Evolutionary conservation across 2,329 filamentous ascomycete species (phyloP).

Genomic region (Sarocladium oryzae): DNA sequence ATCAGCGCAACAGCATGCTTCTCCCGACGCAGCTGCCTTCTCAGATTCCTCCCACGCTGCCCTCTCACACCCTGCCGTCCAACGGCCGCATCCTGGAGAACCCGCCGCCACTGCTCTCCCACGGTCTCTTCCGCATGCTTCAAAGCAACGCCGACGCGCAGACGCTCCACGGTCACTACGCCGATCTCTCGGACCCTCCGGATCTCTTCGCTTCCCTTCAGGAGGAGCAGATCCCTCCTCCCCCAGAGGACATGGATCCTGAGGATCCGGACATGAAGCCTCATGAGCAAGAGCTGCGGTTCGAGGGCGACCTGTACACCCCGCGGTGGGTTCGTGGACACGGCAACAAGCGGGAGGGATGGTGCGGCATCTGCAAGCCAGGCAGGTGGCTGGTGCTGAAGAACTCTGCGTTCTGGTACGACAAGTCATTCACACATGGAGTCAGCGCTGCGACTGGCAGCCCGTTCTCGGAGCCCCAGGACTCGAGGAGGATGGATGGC

Average conservation of each 20-base stretch:
- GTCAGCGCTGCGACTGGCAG: constrained; percentile 76
- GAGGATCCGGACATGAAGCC: constrained; percentile 68
- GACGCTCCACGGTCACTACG: constrained; percentile 61
- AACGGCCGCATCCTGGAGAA: constrained; percentile 50
- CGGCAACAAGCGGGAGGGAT: constrained; percentile 81
- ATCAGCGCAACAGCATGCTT: constrained; percentile 52
- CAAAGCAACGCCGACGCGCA: constrained; percentile 69
- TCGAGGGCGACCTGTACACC: constrained; percentile 76
- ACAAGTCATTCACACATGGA: constrained; percentile 84
- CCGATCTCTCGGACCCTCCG: constrained; percentile 67
- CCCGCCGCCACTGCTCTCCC: constrained; percentile 58
- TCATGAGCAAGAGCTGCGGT: constrained; percentile 72
- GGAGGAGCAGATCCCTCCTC: constrained; percentile 67
- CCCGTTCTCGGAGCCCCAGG: constrained; percentile 69
- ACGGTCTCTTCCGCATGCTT: constrained; percentile 66
- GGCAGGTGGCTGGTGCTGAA: constrained; percentile 82
- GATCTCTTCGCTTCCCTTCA: constrained; percentile 70
- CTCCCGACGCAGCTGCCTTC: constrained; percentile 42
- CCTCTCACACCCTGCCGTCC: constrained; percentile 41
- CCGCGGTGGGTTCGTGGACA: constrained; percentile 79
- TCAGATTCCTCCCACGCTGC: constrained; percentile 46
- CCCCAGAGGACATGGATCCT: constrained; percentile 76
- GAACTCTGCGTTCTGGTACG: constrained; percentile 90
- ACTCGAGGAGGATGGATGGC: constrained; percentile 69
- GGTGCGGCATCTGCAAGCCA: constrained; percentile 84